These are phyloP conservation scores for Mediolabrus comicus DNA, from an alignment of 108 stramenopile species.

Conservation along the genomic window DNA sequence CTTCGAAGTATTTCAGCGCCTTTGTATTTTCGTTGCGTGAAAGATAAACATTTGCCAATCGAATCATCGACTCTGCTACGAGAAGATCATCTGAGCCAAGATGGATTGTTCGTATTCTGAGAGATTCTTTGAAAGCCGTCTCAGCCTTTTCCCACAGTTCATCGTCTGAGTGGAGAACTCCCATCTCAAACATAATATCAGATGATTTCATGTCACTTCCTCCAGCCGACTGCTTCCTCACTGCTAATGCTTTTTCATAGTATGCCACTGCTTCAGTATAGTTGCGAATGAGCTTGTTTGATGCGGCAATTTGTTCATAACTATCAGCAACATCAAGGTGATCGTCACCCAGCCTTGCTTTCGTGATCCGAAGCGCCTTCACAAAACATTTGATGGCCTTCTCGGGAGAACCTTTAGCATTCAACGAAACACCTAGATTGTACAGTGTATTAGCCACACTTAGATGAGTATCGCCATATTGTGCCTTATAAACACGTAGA, in stretches of 20 bases:
- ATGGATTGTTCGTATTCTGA: slow-evolving; percentile 33
- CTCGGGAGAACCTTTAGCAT: slow-evolving; percentile 50
- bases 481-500: slow-evolving; percentile 44
- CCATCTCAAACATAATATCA: slow-evolving; percentile 43
- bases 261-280: slow-evolving; percentile 32
- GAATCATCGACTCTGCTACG: slow-evolving; percentile 45
- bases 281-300: slow-evolving; percentile 33
- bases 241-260: slow-evolving; percentile 46
- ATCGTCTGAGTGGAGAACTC: slow-evolving; percentile 18
- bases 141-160: slow-evolving; percentile 39
- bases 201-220: slow-evolving; percentile 38
- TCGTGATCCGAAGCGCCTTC: slow-evolving; percentile 41
- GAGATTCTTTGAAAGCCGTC: slow-evolving; percentile 46
- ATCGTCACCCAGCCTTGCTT: slow-evolving; percentile 44
- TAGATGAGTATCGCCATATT: slow-evolving; percentile 50
- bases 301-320: slow-evolving; percentile 45
- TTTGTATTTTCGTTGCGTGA: slow-evolving; percentile 23
- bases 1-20: slow-evolving; percentile 49
- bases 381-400: slow-evolving; percentile 49
- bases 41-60: slow-evolving; percentile 33
- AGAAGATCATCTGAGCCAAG: slow-evolving; percentile 36
- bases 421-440: slow-evolving; percentile 53
- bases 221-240: slow-evolving; percentile 31
- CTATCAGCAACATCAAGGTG: slow-evolving; percentile 56
- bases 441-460: slow-evolving; percentile 50